These are phyloP conservation scores for Monilinia aucupariae DNA, from an alignment of 2,329 filamentous ascomycete species.

Conservation along the genomic window DNA sequence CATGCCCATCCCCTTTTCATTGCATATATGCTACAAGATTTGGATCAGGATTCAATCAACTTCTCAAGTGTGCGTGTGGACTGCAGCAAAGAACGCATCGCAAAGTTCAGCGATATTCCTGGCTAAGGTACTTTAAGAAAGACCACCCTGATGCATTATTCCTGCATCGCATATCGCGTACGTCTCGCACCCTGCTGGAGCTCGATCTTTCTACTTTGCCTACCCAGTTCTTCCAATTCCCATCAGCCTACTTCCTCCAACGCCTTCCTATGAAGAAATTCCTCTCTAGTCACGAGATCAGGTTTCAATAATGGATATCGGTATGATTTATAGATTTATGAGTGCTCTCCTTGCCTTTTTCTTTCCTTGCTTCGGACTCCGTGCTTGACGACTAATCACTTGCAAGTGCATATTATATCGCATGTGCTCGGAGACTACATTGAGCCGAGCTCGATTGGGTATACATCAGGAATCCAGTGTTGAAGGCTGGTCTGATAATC, in stretches of 20 bases:
- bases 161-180: neutral
- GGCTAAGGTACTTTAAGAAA: slow-evolving; percentile 43
- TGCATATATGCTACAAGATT: slow-evolving; percentile 55
- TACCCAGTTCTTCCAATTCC: slow-evolving; percentile 43
- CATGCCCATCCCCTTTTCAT: slow-evolving; percentile 52
- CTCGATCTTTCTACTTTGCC: slow-evolving; percentile 49
- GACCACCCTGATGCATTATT: neutral
- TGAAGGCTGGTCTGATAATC: too few species aligned
- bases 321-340: too few species aligned
- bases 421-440: too few species aligned
- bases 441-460: too few species aligned
- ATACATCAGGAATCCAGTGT: too few species aligned
- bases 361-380: too few species aligned
- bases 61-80: slow-evolving; percentile 47
- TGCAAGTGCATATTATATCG: too few species aligned
- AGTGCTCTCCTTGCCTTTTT: too few species aligned
- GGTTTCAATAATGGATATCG: too few species aligned
- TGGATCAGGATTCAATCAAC: slow-evolving; percentile 53
- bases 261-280: slow-evolving; percentile 46
- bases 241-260: slow-evolving; percentile 43
- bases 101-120: slow-evolving; percentile 46
- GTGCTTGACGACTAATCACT: too few species aligned
- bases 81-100: slow-evolving; percentile 44
- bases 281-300: too few species aligned
- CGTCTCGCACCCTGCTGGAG: slow-evolving; percentile 22